A percentile compares a stretch with the other conserved stretches of the same genome.
Conservation (phyloP, 306 rosid genomes). For the Casuarina cunninghamiana region DNA sequence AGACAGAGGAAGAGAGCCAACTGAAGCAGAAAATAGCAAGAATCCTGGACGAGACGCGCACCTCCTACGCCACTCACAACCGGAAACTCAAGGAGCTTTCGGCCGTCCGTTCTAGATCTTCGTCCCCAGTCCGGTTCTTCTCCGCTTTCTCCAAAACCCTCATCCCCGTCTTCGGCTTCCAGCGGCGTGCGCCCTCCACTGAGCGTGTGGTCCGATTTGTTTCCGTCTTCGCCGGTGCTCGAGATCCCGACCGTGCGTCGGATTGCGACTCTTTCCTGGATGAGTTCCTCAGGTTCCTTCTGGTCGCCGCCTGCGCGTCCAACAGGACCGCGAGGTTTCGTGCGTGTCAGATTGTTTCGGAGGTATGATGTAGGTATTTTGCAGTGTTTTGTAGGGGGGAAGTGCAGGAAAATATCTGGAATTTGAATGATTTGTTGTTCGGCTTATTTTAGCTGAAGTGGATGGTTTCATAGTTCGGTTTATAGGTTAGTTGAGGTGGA, state of each 20-base stretch:
- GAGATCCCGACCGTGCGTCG: constrained; percentile 33
- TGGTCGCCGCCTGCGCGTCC: constrained; percentile 47
- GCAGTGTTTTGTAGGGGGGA: background rate
- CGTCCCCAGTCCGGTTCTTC: constrained; percentile 50
- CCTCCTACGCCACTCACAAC: constrained; percentile 76
- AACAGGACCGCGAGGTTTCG: constrained; percentile 72
- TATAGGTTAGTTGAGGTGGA: no score
- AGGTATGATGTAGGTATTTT: constrained; percentile 41
- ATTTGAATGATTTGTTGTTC: background rate
- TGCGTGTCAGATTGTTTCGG: constrained; percentile 87
- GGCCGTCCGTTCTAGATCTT: constrained; percentile 55
- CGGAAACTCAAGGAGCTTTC: constrained; percentile 86
- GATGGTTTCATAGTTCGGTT: no score
- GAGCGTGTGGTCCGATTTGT: constrained; percentile 76
- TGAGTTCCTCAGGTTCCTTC: constrained; percentile 65
- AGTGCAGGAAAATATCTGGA: background rate
- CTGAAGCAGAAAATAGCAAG: constrained; percentile 53
- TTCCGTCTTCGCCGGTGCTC: constrained; percentile 54
- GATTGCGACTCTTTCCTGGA: constrained; percentile 59
- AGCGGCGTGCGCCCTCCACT: constrained; percentile 57
- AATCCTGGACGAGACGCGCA: constrained; percentile 64
- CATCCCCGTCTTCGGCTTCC: constrained; percentile 63
- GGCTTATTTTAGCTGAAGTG: background rate
- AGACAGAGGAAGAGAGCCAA: constrained; percentile 34
- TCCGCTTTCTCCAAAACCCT: constrained; percentile 67